Base-by-base conservation (phyloP, 306 rosid genomes). In the Boehmeria nivea region DNA sequence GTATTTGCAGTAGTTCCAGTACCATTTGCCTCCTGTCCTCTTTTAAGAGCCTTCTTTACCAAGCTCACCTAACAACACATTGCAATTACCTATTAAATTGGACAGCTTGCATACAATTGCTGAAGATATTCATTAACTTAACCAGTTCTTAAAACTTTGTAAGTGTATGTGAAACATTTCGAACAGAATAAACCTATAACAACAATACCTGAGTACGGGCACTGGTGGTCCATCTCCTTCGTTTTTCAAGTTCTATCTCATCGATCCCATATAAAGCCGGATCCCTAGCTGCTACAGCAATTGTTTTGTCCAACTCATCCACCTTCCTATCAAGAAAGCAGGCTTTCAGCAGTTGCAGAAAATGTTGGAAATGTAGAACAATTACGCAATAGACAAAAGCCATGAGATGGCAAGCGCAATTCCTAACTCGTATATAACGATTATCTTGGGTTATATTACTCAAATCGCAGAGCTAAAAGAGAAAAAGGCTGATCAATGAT, bases 301-400 rank as follows among this genome's bases (percentile, higher is more conserved):
- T 81, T 66, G 99, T 83, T 76, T 85, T 93, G 76, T 79, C 90
- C 86, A 93, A 76, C 66, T 88, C 96, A 63, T 93, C 99, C 70
- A 93, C 88, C 99, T 93, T 85, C 79, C 95, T 83, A 93, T 88
- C 86, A 73, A 76, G 83, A 89, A 82, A 75, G 67, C 61, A 61
- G 55, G 62, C 68, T 78, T 69, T 91, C 84, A 87, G 88, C 64
- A 59, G 45, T 68, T 66, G 68, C 61, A 65, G 22, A n/a, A n/a
- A n/a, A n/a, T n/a, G n/a, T n/a, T n/a, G n/a, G n/a, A 57, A 20
- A 17, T 14, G 3, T 14, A 28, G 14, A 46, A 46, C 45, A 46
- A 31, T 24, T 2, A 42, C 12, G 49, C 14, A 51, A 21, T 6
- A 21, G 53, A 31, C 28, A 36, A 38, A 13, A 55, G 11, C 23